These are phyloP conservation scores for Niveomyces coronatus DNA, from an alignment of 2,329 filamentous ascomycete genomes.

Conservation along the genomic window DNA sequence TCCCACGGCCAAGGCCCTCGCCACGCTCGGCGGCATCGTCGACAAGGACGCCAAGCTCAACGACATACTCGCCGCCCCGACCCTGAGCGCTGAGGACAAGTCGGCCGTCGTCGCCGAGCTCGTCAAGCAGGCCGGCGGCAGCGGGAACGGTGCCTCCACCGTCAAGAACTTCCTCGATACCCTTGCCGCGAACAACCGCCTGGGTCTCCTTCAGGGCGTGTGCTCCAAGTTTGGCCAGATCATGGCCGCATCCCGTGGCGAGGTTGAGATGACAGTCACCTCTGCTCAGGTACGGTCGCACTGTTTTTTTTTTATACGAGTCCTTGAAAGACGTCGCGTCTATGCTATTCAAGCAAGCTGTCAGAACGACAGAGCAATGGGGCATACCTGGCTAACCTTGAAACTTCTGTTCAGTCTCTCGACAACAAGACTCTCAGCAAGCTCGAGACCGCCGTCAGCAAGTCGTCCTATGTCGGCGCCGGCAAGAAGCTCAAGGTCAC, in stretches of 20 bases:
- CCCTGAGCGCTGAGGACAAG: constrained; percentile 72
- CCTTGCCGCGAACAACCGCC: constrained; percentile 92
- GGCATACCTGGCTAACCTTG: too few species aligned
- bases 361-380: too few species aligned
- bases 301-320: too few species aligned
- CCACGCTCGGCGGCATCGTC: constrained; percentile 59
- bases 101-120: constrained; percentile 76
- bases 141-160: constrained; percentile 72
- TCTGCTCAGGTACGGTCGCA: constrained; percentile 66
- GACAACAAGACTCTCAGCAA: constrained; percentile 78
- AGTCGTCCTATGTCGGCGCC: constrained; percentile 77
- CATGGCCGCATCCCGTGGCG: constrained; percentile 81
- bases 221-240: constrained; percentile 78
- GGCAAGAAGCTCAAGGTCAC: constrained; percentile 98
- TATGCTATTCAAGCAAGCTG: too few species aligned
- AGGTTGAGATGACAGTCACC: constrained; percentile 87
- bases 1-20: constrained; percentile 69
- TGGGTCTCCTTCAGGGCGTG: constrained; percentile 71
- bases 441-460: constrained; percentile 78
- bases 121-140: constrained; percentile 65
- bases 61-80: constrained; percentile 67
- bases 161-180: constrained; percentile 89
- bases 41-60: constrained; percentile 75
- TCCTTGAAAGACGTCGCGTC: too few species aligned
- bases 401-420: constrained; percentile 63